These are phyloP conservation scores for Pedinophyceae sp. DNA, from an alignment of 139 green algal species.

Conservation along the genomic window DNA sequence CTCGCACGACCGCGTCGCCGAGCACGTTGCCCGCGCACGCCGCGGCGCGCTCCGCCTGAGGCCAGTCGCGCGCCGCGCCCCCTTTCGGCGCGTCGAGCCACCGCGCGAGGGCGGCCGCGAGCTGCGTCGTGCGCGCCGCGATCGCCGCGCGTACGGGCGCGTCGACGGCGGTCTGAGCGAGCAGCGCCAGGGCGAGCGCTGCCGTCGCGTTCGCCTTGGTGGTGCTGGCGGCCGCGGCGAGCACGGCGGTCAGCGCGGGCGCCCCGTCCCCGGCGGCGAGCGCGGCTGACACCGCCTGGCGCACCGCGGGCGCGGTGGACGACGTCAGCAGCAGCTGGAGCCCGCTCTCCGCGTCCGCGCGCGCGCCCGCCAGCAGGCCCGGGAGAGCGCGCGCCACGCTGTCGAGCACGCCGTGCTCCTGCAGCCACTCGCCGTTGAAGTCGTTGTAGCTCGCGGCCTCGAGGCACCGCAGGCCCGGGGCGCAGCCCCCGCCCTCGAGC, in stretches of 20 bases:
- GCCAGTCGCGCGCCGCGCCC: too few relatives aligned
- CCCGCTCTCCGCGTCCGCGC: not conserved
- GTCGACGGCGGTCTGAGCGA: too few relatives aligned
- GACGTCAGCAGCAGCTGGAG: slow-evolving; percentile 23
- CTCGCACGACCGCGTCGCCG: not conserved
- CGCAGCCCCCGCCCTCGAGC: not conserved
- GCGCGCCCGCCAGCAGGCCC: slow-evolving; percentile 1
- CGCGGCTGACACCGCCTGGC: slow-evolving; percentile 10
- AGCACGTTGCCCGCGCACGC: not conserved
- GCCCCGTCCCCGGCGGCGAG: not conserved
- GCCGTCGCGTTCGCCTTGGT: slow-evolving; percentile 17
- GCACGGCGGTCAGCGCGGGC: slow-evolving; percentile 5
- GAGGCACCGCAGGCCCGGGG: slow-evolving; percentile 9
- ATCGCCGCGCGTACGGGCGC: too few relatives aligned
- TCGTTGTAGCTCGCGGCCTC: slow-evolving; percentile 23
- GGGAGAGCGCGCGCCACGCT: too few relatives aligned
- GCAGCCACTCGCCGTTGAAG: slow-evolving; percentile 16
- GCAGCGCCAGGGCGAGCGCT: slow-evolving; percentile 1
- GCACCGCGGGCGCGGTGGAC: slow-evolving; percentile 13
- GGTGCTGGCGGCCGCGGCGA: slow-evolving; percentile 28
- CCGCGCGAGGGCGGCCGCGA: too few relatives aligned
- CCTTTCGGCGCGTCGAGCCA: too few relatives aligned
- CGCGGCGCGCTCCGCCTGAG: too few relatives aligned
- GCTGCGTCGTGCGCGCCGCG: too few relatives aligned
- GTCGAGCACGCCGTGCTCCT: not conserved